Percentiles rank a stretch among this genome's conserved stretches.
Evolutionary conservation across 1,284 basidiomycete species (phyloP).

Genomic region (Sporisorium exsertum): DNA sequence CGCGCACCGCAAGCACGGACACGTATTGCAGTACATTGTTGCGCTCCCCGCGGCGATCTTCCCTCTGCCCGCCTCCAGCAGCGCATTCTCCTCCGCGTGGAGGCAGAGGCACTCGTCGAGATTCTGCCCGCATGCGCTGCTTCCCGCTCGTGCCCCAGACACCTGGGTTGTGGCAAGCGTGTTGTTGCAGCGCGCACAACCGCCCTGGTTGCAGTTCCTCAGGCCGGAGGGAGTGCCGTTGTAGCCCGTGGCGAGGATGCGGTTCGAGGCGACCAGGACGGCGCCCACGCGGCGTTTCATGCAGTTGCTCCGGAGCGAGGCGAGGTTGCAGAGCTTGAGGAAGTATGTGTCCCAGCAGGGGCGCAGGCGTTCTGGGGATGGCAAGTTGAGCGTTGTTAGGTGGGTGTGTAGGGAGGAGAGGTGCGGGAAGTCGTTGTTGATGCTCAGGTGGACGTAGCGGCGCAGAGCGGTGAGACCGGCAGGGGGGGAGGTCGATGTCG

Average conservation of each 20-base stretch:
- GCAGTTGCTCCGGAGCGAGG: conserved; percentile 68
- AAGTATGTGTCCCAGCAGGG: conserved; percentile 69
- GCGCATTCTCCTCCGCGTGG: conserved; percentile 97
- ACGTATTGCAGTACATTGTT: conserved; percentile 90
- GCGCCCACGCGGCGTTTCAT: conserved; percentile 98
- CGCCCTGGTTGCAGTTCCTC: conserved; percentile 69
- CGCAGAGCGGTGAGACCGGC: conserved; percentile 23
- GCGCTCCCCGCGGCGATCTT: conserved; percentile 75
- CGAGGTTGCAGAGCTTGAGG: conserved; percentile 65
- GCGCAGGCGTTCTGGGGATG: conserved; percentile 82
- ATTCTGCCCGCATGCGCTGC: conserved; percentile 72
- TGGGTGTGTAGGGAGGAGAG: conserved; percentile 75
- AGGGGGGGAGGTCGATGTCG: conserved; percentile 14
- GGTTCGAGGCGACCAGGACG: conserved; percentile 82
- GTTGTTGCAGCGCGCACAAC: conserved; percentile 66
- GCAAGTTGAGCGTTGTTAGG: conserved; percentile 79
- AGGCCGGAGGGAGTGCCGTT: conserved; percentile 95
- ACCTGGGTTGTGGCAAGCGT: conserved; percentile 13
- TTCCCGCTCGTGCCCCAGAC: background rate
- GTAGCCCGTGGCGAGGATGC: conserved; percentile 96
- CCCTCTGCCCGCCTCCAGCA: conserved; percentile 83
- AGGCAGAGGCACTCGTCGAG: conserved; percentile 89
- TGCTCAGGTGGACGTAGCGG: conserved; percentile 73
- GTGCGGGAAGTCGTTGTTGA: conserved; percentile 79
- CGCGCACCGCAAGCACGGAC: conserved; percentile 93